A percentile compares a stretch with the other conserved stretches of the same genome.
These are phyloP conservation scores for Pseudozyma sp. DNA, from an alignment of 1,284 basidiomycete genomes.

Conservation along the genomic window DNA sequence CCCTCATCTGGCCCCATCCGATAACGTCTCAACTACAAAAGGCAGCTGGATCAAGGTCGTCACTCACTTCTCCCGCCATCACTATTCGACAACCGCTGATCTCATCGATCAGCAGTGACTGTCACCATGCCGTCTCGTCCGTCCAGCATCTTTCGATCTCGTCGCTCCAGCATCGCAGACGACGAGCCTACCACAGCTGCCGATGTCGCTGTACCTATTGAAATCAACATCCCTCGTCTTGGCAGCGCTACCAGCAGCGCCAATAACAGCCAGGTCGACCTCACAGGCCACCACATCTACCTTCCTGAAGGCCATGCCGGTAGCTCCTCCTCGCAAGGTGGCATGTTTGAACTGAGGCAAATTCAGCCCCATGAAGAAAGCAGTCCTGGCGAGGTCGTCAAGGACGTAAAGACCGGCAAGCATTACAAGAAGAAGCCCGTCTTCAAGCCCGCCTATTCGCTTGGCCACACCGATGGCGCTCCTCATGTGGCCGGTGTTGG, in stretches of 20 bases:
- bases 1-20: too few species aligned
- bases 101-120: neutral
- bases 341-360: slow-evolving; percentile 33
- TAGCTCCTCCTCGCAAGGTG: slow-evolving; percentile 7
- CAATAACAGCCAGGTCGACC: slow-evolving; percentile 37
- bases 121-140: neutral
- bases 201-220: slow-evolving; percentile 40
- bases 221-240: slow-evolving; percentile 26
- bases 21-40: too few species aligned
- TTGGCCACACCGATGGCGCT: slow-evolving; percentile 46
- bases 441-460: slow-evolving; percentile 37
- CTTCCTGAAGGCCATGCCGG: slow-evolving; percentile 14
- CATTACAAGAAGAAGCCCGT: slow-evolving; percentile 51
- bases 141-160: slow-evolving; percentile 20
- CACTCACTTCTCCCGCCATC: too few species aligned
- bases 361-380: slow-evolving; percentile 32
- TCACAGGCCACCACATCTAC: slow-evolving; percentile 43
- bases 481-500: slow-evolving; percentile 17
- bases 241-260: slow-evolving; percentile 26
- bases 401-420: slow-evolving; percentile 53
- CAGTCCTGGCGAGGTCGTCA: slow-evolving; percentile 33
- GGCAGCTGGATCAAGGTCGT: too few species aligned
- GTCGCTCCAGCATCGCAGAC: slow-evolving; percentile 25
- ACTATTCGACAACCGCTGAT: neutral
- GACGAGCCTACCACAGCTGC: slow-evolving; percentile 19